phyloP scores from a whole-genome alignment of 345 rosid species.

The Eucalyptus marginata region DNA sequence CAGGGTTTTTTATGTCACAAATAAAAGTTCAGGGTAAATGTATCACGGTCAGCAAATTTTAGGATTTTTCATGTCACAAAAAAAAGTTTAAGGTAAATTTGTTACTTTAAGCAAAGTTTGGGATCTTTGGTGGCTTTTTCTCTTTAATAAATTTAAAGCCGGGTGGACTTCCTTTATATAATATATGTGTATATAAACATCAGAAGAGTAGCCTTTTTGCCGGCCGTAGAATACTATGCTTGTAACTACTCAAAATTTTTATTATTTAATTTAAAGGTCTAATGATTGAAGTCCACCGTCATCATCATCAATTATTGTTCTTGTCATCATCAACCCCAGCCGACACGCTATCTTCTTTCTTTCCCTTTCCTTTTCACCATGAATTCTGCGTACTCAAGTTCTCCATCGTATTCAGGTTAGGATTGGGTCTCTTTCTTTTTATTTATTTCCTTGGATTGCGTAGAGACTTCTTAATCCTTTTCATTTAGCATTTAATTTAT shows the following conservation, averaged over 20 bases:
- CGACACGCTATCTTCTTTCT: not conserved
- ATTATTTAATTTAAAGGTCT: not conserved
- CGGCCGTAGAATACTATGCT: not conserved
- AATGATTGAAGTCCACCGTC: not conserved
- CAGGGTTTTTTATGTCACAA: too few relatives aligned
- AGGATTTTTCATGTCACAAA: too few relatives aligned
- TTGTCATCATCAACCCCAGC: not conserved
- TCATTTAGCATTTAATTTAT: not conserved
- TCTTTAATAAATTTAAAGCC: not conserved
- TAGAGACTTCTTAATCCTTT: not conserved
- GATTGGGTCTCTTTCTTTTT: not conserved
- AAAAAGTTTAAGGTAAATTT: too few relatives aligned
- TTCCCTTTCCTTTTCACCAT: not conserved
- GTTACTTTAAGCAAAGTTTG: too few relatives aligned
- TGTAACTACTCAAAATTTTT: not conserved
- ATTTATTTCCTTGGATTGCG: not conserved
- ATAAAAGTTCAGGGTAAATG: too few relatives aligned
- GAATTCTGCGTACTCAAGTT: not conserved
- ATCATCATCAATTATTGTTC: not conserved
- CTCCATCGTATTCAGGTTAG: not conserved
- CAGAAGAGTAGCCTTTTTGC: not conserved
- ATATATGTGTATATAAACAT: not conserved
- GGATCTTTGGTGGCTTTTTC: too few relatives aligned
- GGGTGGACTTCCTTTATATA: not conserved
- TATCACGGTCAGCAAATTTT: too few relatives aligned